Evolutionary conservation across 202 grass and related monocot species (phyloP).

Genomic region (Miscanthus sacchariflorus): DNA sequence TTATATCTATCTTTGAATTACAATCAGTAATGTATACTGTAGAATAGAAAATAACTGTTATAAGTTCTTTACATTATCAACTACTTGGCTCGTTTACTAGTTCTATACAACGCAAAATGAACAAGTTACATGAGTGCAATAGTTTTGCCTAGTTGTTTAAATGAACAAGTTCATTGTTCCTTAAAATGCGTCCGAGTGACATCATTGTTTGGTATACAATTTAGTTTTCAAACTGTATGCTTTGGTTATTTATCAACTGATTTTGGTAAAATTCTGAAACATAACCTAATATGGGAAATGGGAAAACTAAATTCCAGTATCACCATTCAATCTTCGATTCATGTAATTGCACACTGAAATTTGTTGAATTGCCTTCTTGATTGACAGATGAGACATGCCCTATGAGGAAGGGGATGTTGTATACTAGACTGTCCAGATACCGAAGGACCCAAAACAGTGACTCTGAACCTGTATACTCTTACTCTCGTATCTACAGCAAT

Average conservation of each 20-base stretch:
- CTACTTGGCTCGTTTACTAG: constrained; percentile 6
- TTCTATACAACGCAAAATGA: neutral
- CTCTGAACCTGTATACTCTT: constrained; percentile 60
- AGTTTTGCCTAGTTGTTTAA: constrained; percentile 15
- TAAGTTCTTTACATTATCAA: constrained; percentile 25
- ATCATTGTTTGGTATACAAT: constrained; percentile 20
- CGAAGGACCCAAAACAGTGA: constrained; percentile 40
- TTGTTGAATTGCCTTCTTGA: constrained; percentile 35
- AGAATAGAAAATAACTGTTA: neutral
- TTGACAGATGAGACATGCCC: constrained; percentile 51
- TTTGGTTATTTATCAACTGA: constrained; percentile 24
- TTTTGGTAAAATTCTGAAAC: constrained; percentile 29
- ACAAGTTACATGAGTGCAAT: neutral
- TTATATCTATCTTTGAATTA: constrained; percentile 8
- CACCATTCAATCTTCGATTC: constrained; percentile 10
- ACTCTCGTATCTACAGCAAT: constrained; percentile 43
- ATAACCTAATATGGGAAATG: neutral
- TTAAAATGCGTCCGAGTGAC: neutral
- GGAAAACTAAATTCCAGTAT: constrained; percentile 11
- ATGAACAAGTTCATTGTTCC: constrained; percentile 15
- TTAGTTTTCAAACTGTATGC: constrained; percentile 31
- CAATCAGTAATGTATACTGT: neutral
- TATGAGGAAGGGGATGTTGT: constrained; percentile 44
- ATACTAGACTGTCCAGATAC: constrained; percentile 50
- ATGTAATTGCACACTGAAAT: constrained; percentile 19